phyloP scores from a whole-genome alignment of 2,329 filamentous ascomycete genomes.

The Beauveria medogensis region DNA sequence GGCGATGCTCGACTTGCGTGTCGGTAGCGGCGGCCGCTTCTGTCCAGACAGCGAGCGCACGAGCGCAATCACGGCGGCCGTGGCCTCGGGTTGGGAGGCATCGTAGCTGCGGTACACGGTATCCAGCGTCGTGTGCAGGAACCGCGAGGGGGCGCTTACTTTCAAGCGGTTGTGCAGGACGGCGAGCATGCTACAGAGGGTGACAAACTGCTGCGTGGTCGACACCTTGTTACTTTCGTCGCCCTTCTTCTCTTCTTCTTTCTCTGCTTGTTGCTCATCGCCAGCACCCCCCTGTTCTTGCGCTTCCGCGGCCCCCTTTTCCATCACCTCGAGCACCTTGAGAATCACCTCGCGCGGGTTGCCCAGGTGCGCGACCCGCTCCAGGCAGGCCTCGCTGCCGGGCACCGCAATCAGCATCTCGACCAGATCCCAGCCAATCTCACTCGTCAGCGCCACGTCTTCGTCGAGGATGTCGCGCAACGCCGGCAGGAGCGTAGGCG shows the following conservation, averaged over 20 bases:
- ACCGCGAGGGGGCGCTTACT: constrained; percentile 70
- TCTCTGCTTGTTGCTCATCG: neutral
- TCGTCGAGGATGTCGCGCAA: constrained; percentile 64
- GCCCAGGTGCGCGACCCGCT: constrained; percentile 66
- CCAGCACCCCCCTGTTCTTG: neutral
- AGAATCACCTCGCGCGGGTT: constrained; percentile 77
- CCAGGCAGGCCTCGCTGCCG: constrained; percentile 61
- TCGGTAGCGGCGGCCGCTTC: constrained; percentile 55
- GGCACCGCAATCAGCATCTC: constrained; percentile 63
- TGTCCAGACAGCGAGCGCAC: constrained; percentile 60
- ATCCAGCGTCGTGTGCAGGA: constrained; percentile 68
- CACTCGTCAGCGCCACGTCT: constrained; percentile 59
- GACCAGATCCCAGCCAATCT: constrained; percentile 80
- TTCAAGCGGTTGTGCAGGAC: constrained; percentile 67
- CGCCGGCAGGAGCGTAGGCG: constrained; percentile 55
- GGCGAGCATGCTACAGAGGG: constrained; percentile 61
- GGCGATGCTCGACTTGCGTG: constrained; percentile 48
- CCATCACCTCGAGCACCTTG: constrained; percentile 68
- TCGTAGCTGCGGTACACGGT: constrained; percentile 61
- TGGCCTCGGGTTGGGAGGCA: constrained; percentile 56
- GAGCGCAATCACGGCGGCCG: constrained; percentile 61
- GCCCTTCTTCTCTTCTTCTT: neutral
- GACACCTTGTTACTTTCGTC: constrained; percentile 28
- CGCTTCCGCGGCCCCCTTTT: constrained; percentile 38
- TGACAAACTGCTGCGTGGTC: constrained; percentile 50